phyloP scores from a whole-genome alignment of 208 protist genomes.

The Trypanosoma lewisi region DNA sequence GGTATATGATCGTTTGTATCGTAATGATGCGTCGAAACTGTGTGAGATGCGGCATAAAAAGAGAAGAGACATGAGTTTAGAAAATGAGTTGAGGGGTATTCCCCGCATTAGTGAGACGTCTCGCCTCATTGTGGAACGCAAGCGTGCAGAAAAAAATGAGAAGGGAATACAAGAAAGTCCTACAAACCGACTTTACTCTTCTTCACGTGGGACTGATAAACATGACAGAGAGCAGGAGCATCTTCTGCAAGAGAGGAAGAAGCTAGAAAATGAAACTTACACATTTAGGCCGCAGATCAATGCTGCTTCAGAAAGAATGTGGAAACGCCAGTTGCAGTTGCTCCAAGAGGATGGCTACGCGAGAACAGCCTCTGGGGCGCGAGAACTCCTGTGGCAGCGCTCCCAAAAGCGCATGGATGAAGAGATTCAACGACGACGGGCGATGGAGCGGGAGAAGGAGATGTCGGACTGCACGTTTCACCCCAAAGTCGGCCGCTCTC shows the following conservation, averaged over 20 bases:
- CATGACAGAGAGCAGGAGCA: not conserved
- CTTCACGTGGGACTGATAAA: not conserved
- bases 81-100: constrained; percentile 18
- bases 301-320: constrained; percentile 42
- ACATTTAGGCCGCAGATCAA: constrained; percentile 59
- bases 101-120: constrained; percentile 44
- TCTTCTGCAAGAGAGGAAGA: not conserved
- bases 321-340: constrained; percentile 40
- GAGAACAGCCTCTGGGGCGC: constrained; percentile 37
- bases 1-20: constrained; percentile 57
- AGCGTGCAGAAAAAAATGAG: constrained; percentile 21
- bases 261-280: constrained; percentile 30
- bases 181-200: constrained; percentile 7
- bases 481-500: constrained; percentile 51
- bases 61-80: not conserved
- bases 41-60: constrained; percentile 19
- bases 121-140: constrained; percentile 43
- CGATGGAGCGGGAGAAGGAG: constrained; percentile 29
- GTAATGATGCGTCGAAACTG: constrained; percentile 32
- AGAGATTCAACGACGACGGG: constrained; percentile 27
- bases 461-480: constrained; percentile 64
- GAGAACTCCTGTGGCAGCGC: constrained; percentile 59
- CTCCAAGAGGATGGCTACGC: constrained; percentile 43
- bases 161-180: constrained; percentile 6
- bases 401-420: constrained; percentile 47